Percentiles rank a stretch among this genome's conserved stretches.
These are phyloP conservation scores for Apiospora sp. DNA, from an alignment of 2,329 filamentous ascomycete species.

Conservation along the genomic window DNA sequence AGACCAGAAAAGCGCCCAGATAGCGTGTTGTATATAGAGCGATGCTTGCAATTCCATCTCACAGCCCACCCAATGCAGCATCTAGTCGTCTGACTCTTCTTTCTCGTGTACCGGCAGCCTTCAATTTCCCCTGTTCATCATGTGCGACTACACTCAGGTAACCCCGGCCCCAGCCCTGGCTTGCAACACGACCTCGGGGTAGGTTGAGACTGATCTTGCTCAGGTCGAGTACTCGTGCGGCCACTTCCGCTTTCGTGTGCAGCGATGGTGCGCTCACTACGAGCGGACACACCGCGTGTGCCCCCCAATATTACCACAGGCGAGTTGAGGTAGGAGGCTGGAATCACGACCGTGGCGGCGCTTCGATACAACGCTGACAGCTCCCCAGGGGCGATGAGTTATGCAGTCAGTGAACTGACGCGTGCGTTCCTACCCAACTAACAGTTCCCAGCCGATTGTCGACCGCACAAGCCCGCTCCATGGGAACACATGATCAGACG, in stretches of 20 bases:
- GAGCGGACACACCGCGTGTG: slow-evolving; percentile 43
- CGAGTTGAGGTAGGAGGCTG: slow-evolving; percentile 40
- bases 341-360: neutral
- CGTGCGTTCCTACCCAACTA: neutral
- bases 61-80: neutral
- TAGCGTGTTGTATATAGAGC: neutral
- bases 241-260: slow-evolving; percentile 43
- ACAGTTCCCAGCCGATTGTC: slow-evolving; percentile 38
- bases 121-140: slow-evolving; percentile 25
- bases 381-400: slow-evolving; percentile 39
- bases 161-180: neutral
- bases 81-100: neutral
- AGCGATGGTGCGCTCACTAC: slow-evolving; percentile 43
- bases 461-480: slow-evolving; percentile 38
- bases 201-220: neutral
- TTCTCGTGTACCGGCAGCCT: neutral
- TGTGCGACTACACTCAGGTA: slow-evolving; percentile 46
- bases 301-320: slow-evolving; percentile 42
- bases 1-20: neutral
- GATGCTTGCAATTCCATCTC: neutral
- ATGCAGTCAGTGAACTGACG: slow-evolving; percentile 38
- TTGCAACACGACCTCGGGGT: neutral
- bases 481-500: slow-evolving; percentile 45
- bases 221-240: slow-evolving; percentile 44
- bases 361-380: slow-evolving; percentile 25